Evolutionary conservation across 2,329 filamentous ascomycete species (phyloP), one percentile per base, ranked within the genome.

Genomic region (Stachybotrys chartarum): DNA sequence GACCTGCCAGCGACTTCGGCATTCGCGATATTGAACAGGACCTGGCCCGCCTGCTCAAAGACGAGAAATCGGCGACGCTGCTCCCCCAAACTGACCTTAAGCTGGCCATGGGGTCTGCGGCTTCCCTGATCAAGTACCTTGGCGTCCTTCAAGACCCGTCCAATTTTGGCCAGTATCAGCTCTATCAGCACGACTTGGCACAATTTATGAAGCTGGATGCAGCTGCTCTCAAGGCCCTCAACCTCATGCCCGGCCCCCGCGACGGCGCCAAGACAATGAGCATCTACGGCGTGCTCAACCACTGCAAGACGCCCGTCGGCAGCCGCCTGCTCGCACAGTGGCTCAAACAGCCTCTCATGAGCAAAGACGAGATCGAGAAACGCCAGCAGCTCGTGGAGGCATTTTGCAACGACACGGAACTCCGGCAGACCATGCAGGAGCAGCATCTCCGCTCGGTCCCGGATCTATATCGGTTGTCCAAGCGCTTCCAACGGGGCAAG

Each of bases 121-220:
- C 94, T 6, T 90, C 93, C 7, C 75, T 99, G 63, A 96, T 99
- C 76, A 96, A 93, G 69, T 99, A 99, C 63, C 82, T 99, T 3
- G 88, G 88, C 42, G 86, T 95, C 42, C 82, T 99, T 72, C 90
- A 94, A 32, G 94, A 99, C 68, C 78, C 90, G 1, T 91, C 90
- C 55, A 99, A 99, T 72, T 97, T 97, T 70, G 94, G 95, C 3
- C 93, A 99, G 68, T 99, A 95, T 67, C 90, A 93, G 70, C 82
- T 99, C 16, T 99, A 97, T 67, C 94, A 99, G 72, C 94, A 99
- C 71, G 94, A 99, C 67, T 75, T 99, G 49, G 87, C 92, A 2
- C 92, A 99, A 65, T 99, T 91, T 70, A 99, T 99, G 94, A 99
- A 97, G 73, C 80, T 99, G 5, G 94, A 99, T 71, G 91, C 95